Conservation (phyloP, 495 filamentous ascomycete genomes). For the Aspergillus panamensis region DNA sequence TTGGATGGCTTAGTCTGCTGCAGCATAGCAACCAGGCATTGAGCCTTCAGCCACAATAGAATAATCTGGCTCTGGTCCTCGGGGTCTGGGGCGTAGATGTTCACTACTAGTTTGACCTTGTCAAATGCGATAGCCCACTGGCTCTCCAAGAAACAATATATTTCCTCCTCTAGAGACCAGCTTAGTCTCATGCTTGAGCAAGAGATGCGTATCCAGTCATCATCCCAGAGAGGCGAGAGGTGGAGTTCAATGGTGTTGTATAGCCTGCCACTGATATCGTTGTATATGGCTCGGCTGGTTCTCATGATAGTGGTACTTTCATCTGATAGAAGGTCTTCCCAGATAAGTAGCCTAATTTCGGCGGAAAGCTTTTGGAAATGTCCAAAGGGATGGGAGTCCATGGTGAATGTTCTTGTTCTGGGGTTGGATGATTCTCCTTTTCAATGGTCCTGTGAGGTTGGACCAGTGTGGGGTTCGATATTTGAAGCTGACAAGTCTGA, state of each 20-base stretch:
- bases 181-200: neutral
- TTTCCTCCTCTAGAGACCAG: neutral
- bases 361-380: conserved; percentile 5
- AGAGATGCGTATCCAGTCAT: conserved; percentile 2
- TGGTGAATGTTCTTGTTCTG: neutral
- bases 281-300: conserved; percentile 7
- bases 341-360: conserved; percentile 7
- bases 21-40: neutral
- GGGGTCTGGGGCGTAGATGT: conserved; percentile 14
- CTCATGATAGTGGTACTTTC: conserved; percentile 1
- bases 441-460: neutral
- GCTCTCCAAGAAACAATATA: neutral
- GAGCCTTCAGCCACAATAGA: conserved; percentile 6
- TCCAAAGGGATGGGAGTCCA: conserved; percentile 1
- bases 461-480: neutral
- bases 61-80: conserved; percentile 9
- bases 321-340: conserved; percentile 2
- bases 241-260: conserved; percentile 8
- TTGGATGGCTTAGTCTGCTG: neutral
- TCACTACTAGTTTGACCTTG: conserved; percentile 6
- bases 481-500: neutral
- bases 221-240: conserved; percentile 1
- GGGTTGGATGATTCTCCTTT: neutral
- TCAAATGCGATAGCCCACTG: conserved; percentile 1
- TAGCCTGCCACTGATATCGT: conserved; percentile 7